Evolutionary conservation across 2,329 filamentous ascomycete genomes (phyloP).

Genomic region (Endothia cerciana): DNA sequence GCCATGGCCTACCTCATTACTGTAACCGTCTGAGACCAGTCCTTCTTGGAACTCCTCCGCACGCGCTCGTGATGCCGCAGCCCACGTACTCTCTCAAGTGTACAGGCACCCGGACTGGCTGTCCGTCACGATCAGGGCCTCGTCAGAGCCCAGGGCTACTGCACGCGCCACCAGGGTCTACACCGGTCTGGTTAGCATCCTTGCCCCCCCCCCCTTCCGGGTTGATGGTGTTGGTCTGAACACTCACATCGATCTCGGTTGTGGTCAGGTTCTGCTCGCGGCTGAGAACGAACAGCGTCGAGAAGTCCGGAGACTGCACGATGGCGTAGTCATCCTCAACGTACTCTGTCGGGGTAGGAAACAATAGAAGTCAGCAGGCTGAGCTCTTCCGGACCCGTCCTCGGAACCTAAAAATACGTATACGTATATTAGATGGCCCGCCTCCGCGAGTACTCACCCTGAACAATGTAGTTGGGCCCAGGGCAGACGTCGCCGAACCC

Average conservation of each 20-base stretch:
- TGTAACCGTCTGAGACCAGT: neutral
- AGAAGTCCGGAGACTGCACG: slow-evolving; percentile 31
- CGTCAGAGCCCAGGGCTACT: slow-evolving; percentile 22
- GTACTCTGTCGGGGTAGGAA: slow-evolving; percentile 24
- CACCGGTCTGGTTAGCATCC: neutral
- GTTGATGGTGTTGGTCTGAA: neutral
- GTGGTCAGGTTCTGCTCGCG: slow-evolving; percentile 29
- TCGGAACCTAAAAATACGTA: too few relatives aligned
- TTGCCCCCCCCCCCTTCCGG: too few relatives aligned
- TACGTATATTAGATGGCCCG: too few relatives aligned
- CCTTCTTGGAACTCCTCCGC: neutral
- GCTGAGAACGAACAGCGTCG: slow-evolving; percentile 31
- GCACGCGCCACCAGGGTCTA: slow-evolving; percentile 24
- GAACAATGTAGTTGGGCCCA: slow-evolving; percentile 32
- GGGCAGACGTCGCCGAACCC: slow-evolving; percentile 27
- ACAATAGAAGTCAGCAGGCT: neutral
- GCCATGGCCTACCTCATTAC: neutral
- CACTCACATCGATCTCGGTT: slow-evolving; percentile 29
- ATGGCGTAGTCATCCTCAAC: slow-evolving; percentile 30
- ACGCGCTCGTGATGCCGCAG: neutral
- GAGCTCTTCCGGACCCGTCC: too few relatives aligned
- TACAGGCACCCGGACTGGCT: slow-evolving; percentile 25
- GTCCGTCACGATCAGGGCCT: slow-evolving; percentile 21
- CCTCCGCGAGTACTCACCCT: slow-evolving; percentile 26
- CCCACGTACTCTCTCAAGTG: slow-evolving; percentile 11